Conservation (phyloP, 2,329 filamentous ascomycete species). For the Fusarium nodosum region DNA sequence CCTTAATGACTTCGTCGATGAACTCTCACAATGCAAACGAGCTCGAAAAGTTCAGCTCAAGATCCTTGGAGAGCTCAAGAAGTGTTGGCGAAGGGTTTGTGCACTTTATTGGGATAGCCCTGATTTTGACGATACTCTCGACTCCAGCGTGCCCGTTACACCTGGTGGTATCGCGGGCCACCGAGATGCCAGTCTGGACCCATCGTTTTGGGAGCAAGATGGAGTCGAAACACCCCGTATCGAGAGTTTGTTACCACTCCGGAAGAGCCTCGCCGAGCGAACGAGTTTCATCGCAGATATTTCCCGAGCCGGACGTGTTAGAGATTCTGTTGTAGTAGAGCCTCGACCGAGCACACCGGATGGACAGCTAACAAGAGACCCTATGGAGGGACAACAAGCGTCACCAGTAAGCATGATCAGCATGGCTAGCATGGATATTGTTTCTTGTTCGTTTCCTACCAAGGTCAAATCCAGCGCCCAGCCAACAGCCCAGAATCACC, state of each 20-base stretch:
- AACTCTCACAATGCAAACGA: slow-evolving; percentile 62
- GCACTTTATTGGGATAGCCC: slow-evolving; percentile 87
- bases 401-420: slow-evolving; percentile 72
- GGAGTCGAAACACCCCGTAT: slow-evolving; percentile 61
- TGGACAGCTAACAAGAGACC: slow-evolving; percentile 47
- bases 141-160: slow-evolving; percentile 75
- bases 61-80: slow-evolving; percentile 93
- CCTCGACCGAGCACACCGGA: slow-evolving; percentile 65
- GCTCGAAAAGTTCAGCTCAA: slow-evolving; percentile 75
- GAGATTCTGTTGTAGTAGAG: slow-evolving; percentile 61
- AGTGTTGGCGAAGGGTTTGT: slow-evolving; percentile 95
- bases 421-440: slow-evolving; percentile 70
- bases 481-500: slow-evolving; percentile 51
- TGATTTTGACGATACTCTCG: slow-evolving; percentile 73
- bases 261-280: slow-evolving; percentile 44
- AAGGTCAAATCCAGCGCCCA: slow-evolving; percentile 58
- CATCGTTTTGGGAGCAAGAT: slow-evolving; percentile 66
- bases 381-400: slow-evolving; percentile 39
- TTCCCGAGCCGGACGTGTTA: slow-evolving; percentile 61
- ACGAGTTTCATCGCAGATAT: slow-evolving; percentile 63
- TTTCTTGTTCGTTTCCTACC: slow-evolving; percentile 74
- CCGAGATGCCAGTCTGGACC: slow-evolving; percentile 68
- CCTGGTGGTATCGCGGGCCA: slow-evolving; percentile 81
- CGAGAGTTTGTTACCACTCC: slow-evolving; percentile 56
- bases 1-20: slow-evolving; percentile 76